Evolutionary conservation across 1,284 basidiomycete genomes (phyloP).

Genomic region (Sporisorium iseilematis-ciliati): DNA sequence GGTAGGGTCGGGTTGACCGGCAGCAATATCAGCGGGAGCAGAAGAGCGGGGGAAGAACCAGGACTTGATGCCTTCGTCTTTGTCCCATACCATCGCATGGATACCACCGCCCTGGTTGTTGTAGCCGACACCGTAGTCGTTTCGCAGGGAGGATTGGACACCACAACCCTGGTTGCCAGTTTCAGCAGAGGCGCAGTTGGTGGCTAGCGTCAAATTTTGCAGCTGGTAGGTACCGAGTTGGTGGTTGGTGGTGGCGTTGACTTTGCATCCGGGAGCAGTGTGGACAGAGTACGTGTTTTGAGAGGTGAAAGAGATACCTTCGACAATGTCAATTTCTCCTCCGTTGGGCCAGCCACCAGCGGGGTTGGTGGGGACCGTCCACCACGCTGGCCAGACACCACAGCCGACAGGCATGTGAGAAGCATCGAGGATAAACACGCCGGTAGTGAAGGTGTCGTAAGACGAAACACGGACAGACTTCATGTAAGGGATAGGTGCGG

Average conservation of each 20-base stretch:
- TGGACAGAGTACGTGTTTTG: slow-evolving; percentile 58
- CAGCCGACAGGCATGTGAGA: slow-evolving; percentile 57
- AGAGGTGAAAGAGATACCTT: slow-evolving; percentile 54
- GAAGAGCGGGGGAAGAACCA: slow-evolving; percentile 75
- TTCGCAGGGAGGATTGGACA: slow-evolving; percentile 72
- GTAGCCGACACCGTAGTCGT: slow-evolving; percentile 75
- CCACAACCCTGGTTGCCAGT: slow-evolving; percentile 78
- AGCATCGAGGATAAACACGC: slow-evolving; percentile 52
- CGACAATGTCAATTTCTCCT: slow-evolving; percentile 63
- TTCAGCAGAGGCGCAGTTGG: slow-evolving; percentile 75
- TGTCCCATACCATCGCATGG: slow-evolving; percentile 51
- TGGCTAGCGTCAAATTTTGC: slow-evolving; percentile 62
- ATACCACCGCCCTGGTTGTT: slow-evolving; percentile 77
- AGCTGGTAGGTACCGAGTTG: slow-evolving; percentile 40
- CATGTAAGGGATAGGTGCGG: slow-evolving; percentile 40
- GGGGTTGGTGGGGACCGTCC: slow-evolving; percentile 51
- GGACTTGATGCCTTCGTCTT: slow-evolving; percentile 71
- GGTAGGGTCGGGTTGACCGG: slow-evolving; percentile 68
- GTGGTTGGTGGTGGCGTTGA: slow-evolving; percentile 41
- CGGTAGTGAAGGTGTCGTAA: slow-evolving; percentile 53
- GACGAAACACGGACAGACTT: slow-evolving; percentile 49
- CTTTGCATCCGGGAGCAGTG: slow-evolving; percentile 42
- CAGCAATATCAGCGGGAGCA: slow-evolving; percentile 71
- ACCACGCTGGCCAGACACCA: slow-evolving; percentile 64
- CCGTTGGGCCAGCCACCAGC: slow-evolving; percentile 58